Percentiles rank a stretch among this genome's conserved stretches.
phyloP scores from a whole-genome alignment of 2,329 filamentous ascomycete genomes.

The Fusarium nisikadoi region DNA sequence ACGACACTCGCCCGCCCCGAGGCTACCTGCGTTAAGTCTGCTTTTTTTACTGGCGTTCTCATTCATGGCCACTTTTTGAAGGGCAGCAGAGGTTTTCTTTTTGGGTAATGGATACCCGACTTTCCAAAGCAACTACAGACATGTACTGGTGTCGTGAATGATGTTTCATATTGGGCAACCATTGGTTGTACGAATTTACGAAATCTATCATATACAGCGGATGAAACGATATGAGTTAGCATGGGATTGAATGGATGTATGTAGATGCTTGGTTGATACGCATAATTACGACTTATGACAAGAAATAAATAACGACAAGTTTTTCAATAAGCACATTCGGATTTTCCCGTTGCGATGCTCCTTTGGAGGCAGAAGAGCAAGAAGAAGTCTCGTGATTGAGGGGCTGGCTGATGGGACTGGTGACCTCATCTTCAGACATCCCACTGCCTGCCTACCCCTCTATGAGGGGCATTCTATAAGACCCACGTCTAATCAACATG shows the following conservation, averaged over 20 bases:
- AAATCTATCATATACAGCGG: constrained; percentile 37
- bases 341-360: background rate
- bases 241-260: constrained; percentile 29
- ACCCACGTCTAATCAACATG: background rate
- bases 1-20: constrained; percentile 60
- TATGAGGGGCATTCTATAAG: constrained; percentile 5
- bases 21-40: constrained; percentile 42
- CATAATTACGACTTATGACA: constrained; percentile 36
- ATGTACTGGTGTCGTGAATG: constrained; percentile 16
- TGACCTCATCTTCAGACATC: constrained; percentile 29
- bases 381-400: constrained; percentile 1
- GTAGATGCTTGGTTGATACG: constrained; percentile 33
- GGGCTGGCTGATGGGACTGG: constrained; percentile 2
- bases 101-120: constrained; percentile 26
- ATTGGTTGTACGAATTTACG: constrained; percentile 35
- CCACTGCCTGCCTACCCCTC: background rate
- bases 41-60: constrained; percentile 34
- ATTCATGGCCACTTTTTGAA: constrained; percentile 17
- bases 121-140: constrained; percentile 26
- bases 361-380: background rate
- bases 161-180: constrained; percentile 22
- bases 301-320: constrained; percentile 26
- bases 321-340: background rate
- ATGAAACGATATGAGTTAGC: constrained; percentile 7
- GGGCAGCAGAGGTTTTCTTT: constrained; percentile 5